These are phyloP conservation scores for Nannochloris sp. DNA, from an alignment of 139 green algal genomes.

Conservation along the genomic window DNA sequence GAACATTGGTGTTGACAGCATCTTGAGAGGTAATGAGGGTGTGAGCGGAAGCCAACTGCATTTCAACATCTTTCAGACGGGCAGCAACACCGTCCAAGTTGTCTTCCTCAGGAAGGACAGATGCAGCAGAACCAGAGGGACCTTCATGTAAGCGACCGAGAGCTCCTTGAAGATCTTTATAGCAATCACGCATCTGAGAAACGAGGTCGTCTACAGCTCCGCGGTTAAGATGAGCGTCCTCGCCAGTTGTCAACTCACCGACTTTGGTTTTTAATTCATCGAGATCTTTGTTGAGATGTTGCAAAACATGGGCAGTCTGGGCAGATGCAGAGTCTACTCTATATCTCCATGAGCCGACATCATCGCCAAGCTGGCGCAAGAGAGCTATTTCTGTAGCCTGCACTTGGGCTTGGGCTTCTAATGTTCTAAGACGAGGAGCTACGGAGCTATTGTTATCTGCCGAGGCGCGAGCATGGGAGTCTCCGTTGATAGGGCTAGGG, in stretches of 20 bases:
- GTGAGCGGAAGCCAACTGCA: neutral
- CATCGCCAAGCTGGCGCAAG: neutral
- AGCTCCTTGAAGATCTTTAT: neutral
- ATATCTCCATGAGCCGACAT: neutral
- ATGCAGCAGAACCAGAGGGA: neutral
- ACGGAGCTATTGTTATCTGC: neutral
- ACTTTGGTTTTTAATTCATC: conserved; percentile 1
- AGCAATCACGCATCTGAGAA: neutral
- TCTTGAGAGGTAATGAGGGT: neutral
- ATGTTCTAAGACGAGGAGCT: neutral
- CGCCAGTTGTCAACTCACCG: neutral
- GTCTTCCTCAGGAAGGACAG: neutral
- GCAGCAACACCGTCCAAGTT: neutral
- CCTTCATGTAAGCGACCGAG: too few species aligned
- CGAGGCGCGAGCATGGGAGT: too few species aligned
- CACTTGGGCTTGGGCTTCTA: neutral
- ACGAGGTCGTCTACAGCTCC: neutral
- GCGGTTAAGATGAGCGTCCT: neutral
- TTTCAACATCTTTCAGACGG: neutral
- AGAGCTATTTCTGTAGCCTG: neutral
- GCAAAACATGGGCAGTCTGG: neutral
- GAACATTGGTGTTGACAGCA: neutral
- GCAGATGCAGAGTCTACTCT: neutral
- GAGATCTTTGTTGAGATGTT: neutral
- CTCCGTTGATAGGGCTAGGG: too few species aligned